A percentile compares a stretch with the other conserved stretches of the same genome.
These are phyloP conservation scores for Thermomyces lanuginosus DNA, from an alignment of 2,329 filamentous ascomycete genomes.

Conservation along the genomic window DNA sequence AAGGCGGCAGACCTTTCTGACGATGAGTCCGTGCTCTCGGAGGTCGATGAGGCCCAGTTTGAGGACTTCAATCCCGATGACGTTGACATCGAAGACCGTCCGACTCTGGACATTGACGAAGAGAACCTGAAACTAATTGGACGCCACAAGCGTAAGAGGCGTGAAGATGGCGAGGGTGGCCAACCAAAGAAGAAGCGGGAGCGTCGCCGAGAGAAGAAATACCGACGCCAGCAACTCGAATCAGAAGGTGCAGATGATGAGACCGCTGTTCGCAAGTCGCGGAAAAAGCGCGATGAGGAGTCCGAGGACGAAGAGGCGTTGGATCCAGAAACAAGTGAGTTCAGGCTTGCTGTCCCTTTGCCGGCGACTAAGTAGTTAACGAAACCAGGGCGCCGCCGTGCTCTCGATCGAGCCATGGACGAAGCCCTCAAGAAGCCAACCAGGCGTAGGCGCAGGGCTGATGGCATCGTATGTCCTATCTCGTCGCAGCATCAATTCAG, in stretches of 20 bases:
- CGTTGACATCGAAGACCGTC: slow-evolving; percentile 44
- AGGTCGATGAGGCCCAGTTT: slow-evolving; percentile 49
- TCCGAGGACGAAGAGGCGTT: slow-evolving; percentile 61
- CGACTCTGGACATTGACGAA: slow-evolving; percentile 43
- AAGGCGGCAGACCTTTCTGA: slow-evolving; percentile 35
- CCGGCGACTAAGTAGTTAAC: slow-evolving; percentile 1
- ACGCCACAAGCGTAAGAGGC: slow-evolving; percentile 48
- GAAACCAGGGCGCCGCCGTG: slow-evolving; percentile 48
- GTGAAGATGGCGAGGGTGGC: slow-evolving; percentile 43
- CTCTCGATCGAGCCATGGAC: slow-evolving; percentile 75
- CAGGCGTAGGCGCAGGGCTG: slow-evolving; percentile 61
- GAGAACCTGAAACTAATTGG: slow-evolving; percentile 45
- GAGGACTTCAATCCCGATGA: slow-evolving; percentile 47
- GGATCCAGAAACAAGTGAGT: slow-evolving; percentile 64
- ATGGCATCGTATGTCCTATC: slow-evolving; percentile 54
- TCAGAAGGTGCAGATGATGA: slow-evolving; percentile 40
- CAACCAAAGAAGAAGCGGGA: slow-evolving; percentile 54
- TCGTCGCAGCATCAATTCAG: neutral
- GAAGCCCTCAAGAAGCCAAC: slow-evolving; percentile 68
- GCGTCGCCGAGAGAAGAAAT: slow-evolving; percentile 43
- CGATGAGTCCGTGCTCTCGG: slow-evolving; percentile 46
- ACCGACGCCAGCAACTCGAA: slow-evolving; percentile 55
- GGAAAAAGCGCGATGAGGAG: slow-evolving; percentile 36
- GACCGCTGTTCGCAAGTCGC: slow-evolving; percentile 33
- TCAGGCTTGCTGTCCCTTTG: neutral